Base-by-base conservation (phyloP, 345 rosid species). In the Rhizophora mangle region DNA sequence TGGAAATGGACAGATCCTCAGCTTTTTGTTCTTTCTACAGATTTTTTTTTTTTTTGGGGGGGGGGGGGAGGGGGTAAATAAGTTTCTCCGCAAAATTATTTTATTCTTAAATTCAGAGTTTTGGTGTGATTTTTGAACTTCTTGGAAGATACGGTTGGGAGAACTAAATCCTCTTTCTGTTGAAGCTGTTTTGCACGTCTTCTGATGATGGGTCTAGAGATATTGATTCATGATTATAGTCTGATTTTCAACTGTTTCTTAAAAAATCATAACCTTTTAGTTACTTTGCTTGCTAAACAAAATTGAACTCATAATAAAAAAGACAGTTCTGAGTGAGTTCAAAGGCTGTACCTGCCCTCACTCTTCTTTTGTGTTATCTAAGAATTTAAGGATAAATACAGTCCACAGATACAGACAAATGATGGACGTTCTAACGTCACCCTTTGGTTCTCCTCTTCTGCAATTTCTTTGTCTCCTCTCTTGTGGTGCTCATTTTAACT, bases 281-380 rank as follows among this genome's bases (percentile, higher is more conserved):
- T 63, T 30, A 11, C 64, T 65, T 72, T 59, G 30, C 75, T 72
- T 65, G 53, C 64, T 59, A 65, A 10, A n/a, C 75, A 72, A 65
- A 34, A 72, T 51, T 55, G 32, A 65, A 27, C 51, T 57, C 69
- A 72, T 57, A 11, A 64, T 19, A 10, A 54, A 26, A 64, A 49
- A 64, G 68, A 65, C 68, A 36, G 20, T 47, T 58, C 64, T 59
- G 76, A 72, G 76, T 72, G 69, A 59, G 70, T 72, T 72, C 69
- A 26, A 60, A 72, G 76, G 68, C 47, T 65, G 11, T 55, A n/a
- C 29, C 59, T 55, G 26, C n/a, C 34, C 29, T 36, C 26, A 19
- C 18, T 49, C 34, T 58, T 57, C 19, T 46, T 58, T 20, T 6
- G 4, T 30, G 46, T 39, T 10, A 10, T 10, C 46, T 11, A 10